Percentiles rank a stretch among this genome's conserved stretches.
phyloP scores from a whole-genome alignment of 1,284 basidiomycete genomes.

The Ganoderma multipileum region DNA sequence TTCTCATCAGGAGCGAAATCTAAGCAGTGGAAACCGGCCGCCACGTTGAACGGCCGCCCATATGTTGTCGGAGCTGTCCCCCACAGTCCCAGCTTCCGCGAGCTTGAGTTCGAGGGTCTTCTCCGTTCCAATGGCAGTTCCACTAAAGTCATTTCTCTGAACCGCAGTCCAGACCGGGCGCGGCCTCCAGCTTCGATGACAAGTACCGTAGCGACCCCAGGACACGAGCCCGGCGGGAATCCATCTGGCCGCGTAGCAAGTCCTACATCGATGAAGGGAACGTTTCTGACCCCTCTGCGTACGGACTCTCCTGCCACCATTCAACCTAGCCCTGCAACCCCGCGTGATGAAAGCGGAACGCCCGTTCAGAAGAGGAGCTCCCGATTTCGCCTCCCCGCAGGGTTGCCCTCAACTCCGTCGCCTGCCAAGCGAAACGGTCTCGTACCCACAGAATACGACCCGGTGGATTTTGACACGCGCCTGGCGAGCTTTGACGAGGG shows the following conservation, averaged over 20 bases:
- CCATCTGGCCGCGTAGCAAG: conserved; percentile 19
- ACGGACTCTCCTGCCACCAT: conserved; percentile 21
- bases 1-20: conserved; percentile 45
- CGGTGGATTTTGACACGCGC: conserved; percentile 77
- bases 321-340: conserved; percentile 6
- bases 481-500: conserved; percentile 72
- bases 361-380: conserved; percentile 40
- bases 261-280: conserved; percentile 20
- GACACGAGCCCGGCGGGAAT: conserved; percentile 21
- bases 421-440: conserved; percentile 51
- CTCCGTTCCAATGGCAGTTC: conserved; percentile 57
- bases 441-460: conserved; percentile 69
- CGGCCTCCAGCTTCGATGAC: conserved; percentile 27
- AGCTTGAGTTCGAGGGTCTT: conserved; percentile 83
- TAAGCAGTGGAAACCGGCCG: conserved; percentile 76
- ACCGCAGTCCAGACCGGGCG: conserved; percentile 33
- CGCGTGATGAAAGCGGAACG: conserved; percentile 26
- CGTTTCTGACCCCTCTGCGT: conserved; percentile 25
- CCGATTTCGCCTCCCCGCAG: conserved; percentile 62
- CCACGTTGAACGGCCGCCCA: conserved; percentile 79
- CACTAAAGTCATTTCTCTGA: conserved; percentile 69
- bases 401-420: conserved; percentile 57
- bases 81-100: conserved; percentile 63
- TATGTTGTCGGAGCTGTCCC: conserved; percentile 76
- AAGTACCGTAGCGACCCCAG: conserved; percentile 27